A percentile compares a stretch with the other conserved stretches of the same genome.
Evolutionary conservation across 768 basidiomycete genomes (phyloP).

Genomic region (Boletus insuetus): DNA sequence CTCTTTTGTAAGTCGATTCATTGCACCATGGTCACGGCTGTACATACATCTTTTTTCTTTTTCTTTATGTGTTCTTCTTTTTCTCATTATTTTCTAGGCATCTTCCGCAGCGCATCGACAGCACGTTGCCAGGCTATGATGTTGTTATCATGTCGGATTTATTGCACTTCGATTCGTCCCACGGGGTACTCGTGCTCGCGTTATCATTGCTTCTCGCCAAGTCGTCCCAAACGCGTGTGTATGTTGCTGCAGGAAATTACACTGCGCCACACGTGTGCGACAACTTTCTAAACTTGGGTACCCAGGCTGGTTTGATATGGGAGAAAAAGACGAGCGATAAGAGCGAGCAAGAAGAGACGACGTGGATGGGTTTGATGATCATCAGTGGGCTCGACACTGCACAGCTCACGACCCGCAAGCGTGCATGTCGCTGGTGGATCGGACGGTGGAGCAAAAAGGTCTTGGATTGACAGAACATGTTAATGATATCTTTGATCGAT

Average conservation of each 20-base stretch:
- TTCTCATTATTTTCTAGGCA: conserved; percentile 10
- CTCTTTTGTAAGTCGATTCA: conserved; percentile 44
- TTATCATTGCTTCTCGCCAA: conserved; percentile 47
- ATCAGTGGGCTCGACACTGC: conserved; percentile 48
- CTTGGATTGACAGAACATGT: neutral
- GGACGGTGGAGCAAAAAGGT: conserved; percentile 40
- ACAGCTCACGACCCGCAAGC: conserved; percentile 50
- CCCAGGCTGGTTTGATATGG: conserved; percentile 41
- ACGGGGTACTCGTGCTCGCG: conserved; percentile 53
- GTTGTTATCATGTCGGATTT: conserved; percentile 68
- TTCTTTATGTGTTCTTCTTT: neutral
- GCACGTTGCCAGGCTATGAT: conserved; percentile 43
- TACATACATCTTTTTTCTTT: neutral
- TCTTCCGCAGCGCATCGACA: conserved; percentile 7
- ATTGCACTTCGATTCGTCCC: conserved; percentile 63
- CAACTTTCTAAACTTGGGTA: conserved; percentile 45
- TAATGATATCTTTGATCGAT: neutral
- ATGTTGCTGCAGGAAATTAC: conserved; percentile 65
- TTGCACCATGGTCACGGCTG: neutral
- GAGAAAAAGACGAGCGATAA: conserved; percentile 39
- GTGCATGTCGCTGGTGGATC: conserved; percentile 63
- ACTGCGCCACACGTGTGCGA: conserved; percentile 52
- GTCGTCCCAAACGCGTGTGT: conserved; percentile 40
- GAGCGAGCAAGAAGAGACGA: conserved; percentile 6
- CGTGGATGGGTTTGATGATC: conserved; percentile 47